Evolutionary conservation across 495 filamentous ascomycete species (phyloP), one percentile per base, ranked within the genome.

Genomic region (Penicillium malachiteum): DNA sequence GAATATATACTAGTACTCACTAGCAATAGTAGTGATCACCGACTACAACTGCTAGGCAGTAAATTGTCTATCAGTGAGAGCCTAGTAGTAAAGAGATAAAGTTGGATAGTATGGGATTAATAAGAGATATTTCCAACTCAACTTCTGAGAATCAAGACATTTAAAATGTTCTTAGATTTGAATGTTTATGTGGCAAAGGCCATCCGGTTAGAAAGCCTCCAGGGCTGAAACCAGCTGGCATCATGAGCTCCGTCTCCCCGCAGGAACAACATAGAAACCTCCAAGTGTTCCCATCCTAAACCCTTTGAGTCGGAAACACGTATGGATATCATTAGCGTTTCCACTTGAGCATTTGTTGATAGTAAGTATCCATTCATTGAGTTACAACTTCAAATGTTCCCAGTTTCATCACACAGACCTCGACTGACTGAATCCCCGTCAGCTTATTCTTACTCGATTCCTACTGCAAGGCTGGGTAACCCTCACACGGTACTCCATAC

Each of bases 221-320:
- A n/a, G n/a, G n/a, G n/a, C n/a, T n/a, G n/a, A 37, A 37, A 37
- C 31, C 46, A 38, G 32, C 33, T 49, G 39, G 56, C 56, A 51
- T 59, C 56, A 59, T 59, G 38, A 26, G 50, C 33, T 21, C 3
- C 7, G 13, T 17, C 40, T 30, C 46, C 46, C 46, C 46, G 46
- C 46, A 35, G 46, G 32, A 49, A 32, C 43, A 32, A 26, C 12
- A 46, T 26, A 26, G 21, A 26, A 26, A 26, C 21, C 21, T 26
- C 21, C 21, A 26, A 46, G 8, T 13, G 34, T 9, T 37, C 34
- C 12, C 43, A 32, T 14, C 30, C n/a, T 21, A 30, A 31, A 46
- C 43, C 43, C 30, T 32, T 7, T 1, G 34, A 10, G 34, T 37
- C 34, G 12, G 8, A 13, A 37, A 13, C 43, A 14, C 12, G 16